Base-by-base conservation (phyloP, 306 rosid genomes). In the Prunus kanzakura region DNA sequence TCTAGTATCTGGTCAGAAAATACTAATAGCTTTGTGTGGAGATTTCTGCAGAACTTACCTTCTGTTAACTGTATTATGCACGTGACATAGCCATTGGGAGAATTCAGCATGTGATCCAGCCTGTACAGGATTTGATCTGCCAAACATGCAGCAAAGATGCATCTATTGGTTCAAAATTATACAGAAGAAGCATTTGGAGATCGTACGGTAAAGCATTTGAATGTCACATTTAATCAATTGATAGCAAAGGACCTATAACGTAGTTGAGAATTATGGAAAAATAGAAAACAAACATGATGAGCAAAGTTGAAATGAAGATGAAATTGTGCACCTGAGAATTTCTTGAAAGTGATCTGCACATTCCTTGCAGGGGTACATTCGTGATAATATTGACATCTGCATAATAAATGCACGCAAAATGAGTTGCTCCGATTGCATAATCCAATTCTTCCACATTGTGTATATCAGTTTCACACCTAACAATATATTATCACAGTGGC, bases 341-440 rank as follows among this genome's bases (percentile, higher is more conserved):
- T 87, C 94, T 86, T 87, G 86, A 76, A 93, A 93, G 85, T 93
- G 98, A 83, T 94, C 94, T 49, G 97, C 97, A 50, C 98, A 91
- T 69, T 94, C 98, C 80, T 76, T 88, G 88, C 97, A 91, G 56
- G 98, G 98, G 78, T 94, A 94, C 72, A 90, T 80, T 64, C 96
- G 88, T 74, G 98, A 83, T 76, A 91, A 82, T 76, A 91, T 94
- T 18, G 87, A 80, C 85, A 94, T 86, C 97, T 94, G 89, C 70
- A 66, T 52, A 27, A 45, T 68, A 64, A 78, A 83, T 73, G 30
- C 75, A 81, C 41, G 4, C 77, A 47, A 11, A 32, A 65, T 38
- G 4, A 38, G 70, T 19, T 38, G 23, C 29, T 41, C 70, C 1
- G 3, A 38, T 9, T 38, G 11, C 8, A 43, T 65, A 38, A 38